Percentiles rank a stretch among this genome's conserved stretches.
Evolutionary conservation across 108 stramenopile genomes (phyloP).

Genomic region (Nitzschia sp.): DNA sequence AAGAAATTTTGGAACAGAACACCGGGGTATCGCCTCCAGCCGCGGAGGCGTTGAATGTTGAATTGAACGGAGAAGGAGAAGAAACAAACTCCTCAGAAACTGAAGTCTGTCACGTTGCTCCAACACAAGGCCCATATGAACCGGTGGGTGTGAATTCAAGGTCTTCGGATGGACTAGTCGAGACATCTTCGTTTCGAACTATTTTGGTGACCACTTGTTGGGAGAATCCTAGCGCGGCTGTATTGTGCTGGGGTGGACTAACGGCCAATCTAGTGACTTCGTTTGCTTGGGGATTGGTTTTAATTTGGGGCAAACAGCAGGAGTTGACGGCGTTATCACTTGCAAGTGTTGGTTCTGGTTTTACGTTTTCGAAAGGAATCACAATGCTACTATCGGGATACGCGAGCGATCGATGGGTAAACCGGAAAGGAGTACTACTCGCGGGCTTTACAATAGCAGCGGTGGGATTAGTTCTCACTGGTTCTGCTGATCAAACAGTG

Average conservation of each 20-base stretch:
- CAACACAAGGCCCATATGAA: not conserved
- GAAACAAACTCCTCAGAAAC: not conserved
- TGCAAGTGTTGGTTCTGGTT: conserved; percentile 23
- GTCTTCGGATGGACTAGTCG: too few relatives aligned
- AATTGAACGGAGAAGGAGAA: too few relatives aligned
- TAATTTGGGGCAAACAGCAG: conserved; percentile 27
- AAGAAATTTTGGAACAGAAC: conserved; percentile 6
- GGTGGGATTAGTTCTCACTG: conserved; percentile 19
- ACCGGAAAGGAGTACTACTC: conserved; percentile 15
- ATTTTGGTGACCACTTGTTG: conserved; percentile 19
- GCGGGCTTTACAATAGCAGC: conserved; percentile 7
- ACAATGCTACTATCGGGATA: conserved; percentile 19
- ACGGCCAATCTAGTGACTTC: conserved; percentile 22
- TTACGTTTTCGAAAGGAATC: conserved; percentile 22
- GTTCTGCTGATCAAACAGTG: conserved; percentile 4
- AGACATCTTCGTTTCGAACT: conserved; percentile 1
- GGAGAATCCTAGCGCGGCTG: conserved; percentile 18
- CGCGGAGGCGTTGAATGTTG: too few relatives aligned
- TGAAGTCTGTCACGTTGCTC: not conserved
- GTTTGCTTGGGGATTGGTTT: conserved; percentile 27
- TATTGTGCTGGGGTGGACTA: conserved; percentile 13
- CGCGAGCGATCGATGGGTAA: conserved; percentile 3
- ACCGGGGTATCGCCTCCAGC: not conserved
- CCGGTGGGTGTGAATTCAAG: too few relatives aligned
- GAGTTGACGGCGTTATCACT: not conserved